Base-by-base conservation (phyloP, 164 flowering plant genomes). In the Santalum album region DNA sequence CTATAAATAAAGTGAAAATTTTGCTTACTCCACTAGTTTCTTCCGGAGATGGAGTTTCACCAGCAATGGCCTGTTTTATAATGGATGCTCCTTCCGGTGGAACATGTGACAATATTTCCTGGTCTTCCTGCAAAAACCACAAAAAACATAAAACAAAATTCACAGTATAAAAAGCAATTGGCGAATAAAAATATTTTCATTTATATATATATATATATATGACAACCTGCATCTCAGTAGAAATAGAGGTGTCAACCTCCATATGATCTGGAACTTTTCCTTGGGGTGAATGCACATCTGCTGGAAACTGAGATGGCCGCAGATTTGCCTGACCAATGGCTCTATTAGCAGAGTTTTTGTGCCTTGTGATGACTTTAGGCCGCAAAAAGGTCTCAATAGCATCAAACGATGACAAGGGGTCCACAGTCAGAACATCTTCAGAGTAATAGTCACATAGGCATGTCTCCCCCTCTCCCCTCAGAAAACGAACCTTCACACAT, bases 401-500 rank as follows among this genome's bases (percentile, higher is more conserved):
- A 59, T 82, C 74, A 59, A 87, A 51, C 25, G 80, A 65, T 25
- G 81, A 61, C 58, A 87, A 78, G 23, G 97, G 86, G 39, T 90
- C 96, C 64, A 87, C 88, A 58, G 72, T 71, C 36, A 79, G 51
- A 69, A 72, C 57, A 57, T 75, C 75, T 58, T 59, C 60, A 36
- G 65, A 57, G 58, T 25, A 25, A 25, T 63, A 75, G 57, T 82
- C 83, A 66, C 66, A 25, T 1, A 87, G 74, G 44, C 23, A 6
- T 39, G 67, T 45, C 61, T 85, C 99, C 35, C 68, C 83, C 43
- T 82, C 91, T 52, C 57, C 87, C 62, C 61, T 82, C 65, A 75
- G 56, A 62, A 94, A 87, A 49, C 68, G 77, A 21, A 90, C 84
- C 69, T 52, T 80, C 15, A 94, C 57, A 67, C 90, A 78, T n/a